phyloP scores from a whole-genome alignment of 106 monocot genomes.

The Hemerocallis citrina region DNA sequence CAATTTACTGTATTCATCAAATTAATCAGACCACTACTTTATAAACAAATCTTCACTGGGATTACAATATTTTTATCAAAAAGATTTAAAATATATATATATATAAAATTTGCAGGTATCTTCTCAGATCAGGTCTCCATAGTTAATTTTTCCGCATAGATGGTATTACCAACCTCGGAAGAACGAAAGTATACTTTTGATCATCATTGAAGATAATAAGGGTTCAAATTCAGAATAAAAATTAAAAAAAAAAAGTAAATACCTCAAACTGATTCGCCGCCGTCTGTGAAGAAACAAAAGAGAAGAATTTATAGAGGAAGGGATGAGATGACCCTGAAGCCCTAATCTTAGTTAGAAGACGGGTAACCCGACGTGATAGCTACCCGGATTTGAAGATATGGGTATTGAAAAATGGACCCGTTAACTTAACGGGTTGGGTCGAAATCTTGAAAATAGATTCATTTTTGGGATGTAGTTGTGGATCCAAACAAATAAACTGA shows the following conservation, averaged over 20 bases:
- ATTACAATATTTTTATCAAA: neutral
- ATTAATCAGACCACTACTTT: constrained; percentile 1
- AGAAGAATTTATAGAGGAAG: no score
- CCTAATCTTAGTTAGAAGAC: no score
- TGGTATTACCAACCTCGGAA: constrained; percentile 16
- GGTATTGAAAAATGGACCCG: no score
- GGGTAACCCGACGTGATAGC: no score
- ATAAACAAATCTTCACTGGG: neutral
- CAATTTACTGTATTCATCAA: neutral
- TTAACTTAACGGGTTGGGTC: no score
- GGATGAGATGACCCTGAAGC: no score
- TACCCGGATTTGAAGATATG: no score
- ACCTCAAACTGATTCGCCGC: no score
- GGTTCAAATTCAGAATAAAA: neutral
- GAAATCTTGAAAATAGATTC: no score
- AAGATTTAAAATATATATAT: neutral
- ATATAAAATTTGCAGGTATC: neutral
- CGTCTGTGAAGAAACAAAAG: no score
- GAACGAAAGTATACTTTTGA: constrained; percentile 14
- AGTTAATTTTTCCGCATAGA: constrained; percentile 5
- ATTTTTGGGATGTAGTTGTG: no score
- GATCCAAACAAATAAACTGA: no score
- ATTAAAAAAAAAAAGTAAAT: neutral
- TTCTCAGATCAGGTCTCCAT: constrained; percentile 22
- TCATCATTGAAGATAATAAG: constrained; percentile 4